A percentile compares a stretch with the other conserved stretches of the same genome.
Evolutionary conservation across 2,329 filamentous ascomycete genomes (phyloP).

Genomic region (Fusarium guadeloupense): DNA sequence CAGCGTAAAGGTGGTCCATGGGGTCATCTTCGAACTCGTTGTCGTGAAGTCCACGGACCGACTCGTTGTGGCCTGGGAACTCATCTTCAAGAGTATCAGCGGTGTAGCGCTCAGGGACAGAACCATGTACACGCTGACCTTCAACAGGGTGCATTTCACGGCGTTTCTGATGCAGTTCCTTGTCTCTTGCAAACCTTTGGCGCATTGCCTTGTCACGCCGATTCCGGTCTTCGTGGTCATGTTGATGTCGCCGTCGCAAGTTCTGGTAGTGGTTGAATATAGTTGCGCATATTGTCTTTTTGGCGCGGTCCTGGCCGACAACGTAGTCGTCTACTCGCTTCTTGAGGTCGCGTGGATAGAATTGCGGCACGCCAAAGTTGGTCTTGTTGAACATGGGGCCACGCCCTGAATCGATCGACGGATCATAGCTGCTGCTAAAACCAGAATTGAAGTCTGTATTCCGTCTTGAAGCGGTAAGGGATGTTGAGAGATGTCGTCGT

Average conservation of each 20-base stretch:
- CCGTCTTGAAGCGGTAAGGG: conserved; percentile 49
- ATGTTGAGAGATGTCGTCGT: conserved; percentile 41
- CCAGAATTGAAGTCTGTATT: conserved; percentile 64
- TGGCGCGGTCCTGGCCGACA: conserved; percentile 92
- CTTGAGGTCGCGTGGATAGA: conserved; percentile 78
- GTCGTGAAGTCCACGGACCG: conserved; percentile 53
- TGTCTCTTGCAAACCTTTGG: conserved; percentile 75
- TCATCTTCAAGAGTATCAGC: conserved; percentile 60
- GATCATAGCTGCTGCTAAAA: conserved; percentile 69
- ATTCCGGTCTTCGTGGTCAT: conserved; percentile 73
- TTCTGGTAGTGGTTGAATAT: conserved; percentile 98
- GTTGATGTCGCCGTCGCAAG: conserved; percentile 78
- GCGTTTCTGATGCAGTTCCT: conserved; percentile 62
- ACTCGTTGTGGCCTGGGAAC: conserved; percentile 62
- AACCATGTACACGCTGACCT: conserved; percentile 63
- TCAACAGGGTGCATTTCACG: conserved; percentile 78
- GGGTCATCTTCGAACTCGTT: conserved; percentile 44
- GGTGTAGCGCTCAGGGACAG: conserved; percentile 45
- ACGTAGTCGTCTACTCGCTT: conserved; percentile 94
- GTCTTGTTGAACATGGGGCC: conserved; percentile 69
- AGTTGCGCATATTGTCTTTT: conserved; percentile 91
- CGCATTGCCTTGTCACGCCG: conserved; percentile 72
- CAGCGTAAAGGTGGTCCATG: conserved; percentile 57
- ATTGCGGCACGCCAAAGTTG: conserved; percentile 67
- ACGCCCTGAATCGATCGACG: conserved; percentile 60